These are phyloP conservation scores for Echium plantagineum DNA, from an alignment of 257 asterid species.

Conservation along the genomic window DNA sequence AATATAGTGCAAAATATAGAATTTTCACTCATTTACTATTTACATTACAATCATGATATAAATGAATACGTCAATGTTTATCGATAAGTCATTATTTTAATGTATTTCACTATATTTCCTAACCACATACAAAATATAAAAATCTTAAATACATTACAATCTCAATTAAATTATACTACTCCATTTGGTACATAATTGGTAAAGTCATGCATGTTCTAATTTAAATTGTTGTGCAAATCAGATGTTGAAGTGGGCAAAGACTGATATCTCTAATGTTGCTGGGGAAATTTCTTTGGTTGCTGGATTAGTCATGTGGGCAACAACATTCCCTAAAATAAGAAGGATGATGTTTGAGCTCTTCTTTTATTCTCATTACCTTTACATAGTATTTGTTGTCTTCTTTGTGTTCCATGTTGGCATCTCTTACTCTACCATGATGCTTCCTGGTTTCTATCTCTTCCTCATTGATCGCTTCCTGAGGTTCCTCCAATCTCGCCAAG, in stretches of 20 bases:
- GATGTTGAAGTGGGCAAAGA: conserved; percentile 66
- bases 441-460: conserved; percentile 89
- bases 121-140: too few relatives aligned
- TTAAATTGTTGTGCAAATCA: conserved; percentile 4
- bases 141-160: too few relatives aligned
- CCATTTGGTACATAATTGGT: too few relatives aligned
- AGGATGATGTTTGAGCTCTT: conserved; percentile 71
- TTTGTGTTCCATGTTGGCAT: conserved; percentile 66
- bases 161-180: too few relatives aligned
- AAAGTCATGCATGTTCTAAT: not conserved
- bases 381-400: conserved; percentile 58
- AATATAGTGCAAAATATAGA: too few relatives aligned
- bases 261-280: conserved; percentile 52
- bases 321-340: conserved; percentile 56
- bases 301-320: conserved; percentile 55
- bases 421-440: conserved; percentile 35
- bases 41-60: too few relatives aligned
- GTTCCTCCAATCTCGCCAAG: conserved; percentile 55
- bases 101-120: too few relatives aligned
- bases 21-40: too few relatives aligned
- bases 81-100: too few relatives aligned
- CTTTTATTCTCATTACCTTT: conserved; percentile 73
- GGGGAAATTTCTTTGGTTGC: conserved; percentile 67
- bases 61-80: too few relatives aligned
- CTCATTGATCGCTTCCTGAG: conserved; percentile 58